These are phyloP conservation scores for Ephemerocybe angulata DNA, from an alignment of 768 basidiomycete genomes.

Conservation along the genomic window DNA sequence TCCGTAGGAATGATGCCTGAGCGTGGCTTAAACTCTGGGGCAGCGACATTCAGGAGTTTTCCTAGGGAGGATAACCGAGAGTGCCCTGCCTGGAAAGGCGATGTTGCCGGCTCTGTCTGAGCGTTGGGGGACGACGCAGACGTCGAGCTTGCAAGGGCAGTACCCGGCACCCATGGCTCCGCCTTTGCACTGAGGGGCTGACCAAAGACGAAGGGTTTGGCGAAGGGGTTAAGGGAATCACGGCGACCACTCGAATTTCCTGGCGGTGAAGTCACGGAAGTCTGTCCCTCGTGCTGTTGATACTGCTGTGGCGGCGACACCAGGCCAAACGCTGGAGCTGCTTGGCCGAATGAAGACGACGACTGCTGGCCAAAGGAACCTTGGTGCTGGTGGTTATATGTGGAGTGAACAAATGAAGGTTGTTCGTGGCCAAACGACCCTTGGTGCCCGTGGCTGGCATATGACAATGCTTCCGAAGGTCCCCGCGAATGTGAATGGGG, in stretches of 20 bases:
- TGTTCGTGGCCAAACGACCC: conserved; percentile 19
- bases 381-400: background rate
- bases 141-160: conserved; percentile 19
- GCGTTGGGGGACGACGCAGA: conserved; percentile 10
- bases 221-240: conserved; percentile 67
- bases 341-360: conserved; percentile 17
- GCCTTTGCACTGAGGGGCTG: conserved; percentile 14
- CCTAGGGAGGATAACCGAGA: conserved; percentile 49
- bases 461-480: conserved; percentile 34
- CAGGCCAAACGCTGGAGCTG: background rate
- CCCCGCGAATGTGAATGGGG: conserved; percentile 72
- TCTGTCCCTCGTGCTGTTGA: too few relatives aligned
- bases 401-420: background rate
- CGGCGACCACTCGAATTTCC: conserved; percentile 6
- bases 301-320: background rate
- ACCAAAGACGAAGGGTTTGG: conserved; percentile 84
- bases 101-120: background rate
- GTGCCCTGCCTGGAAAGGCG: conserved; percentile 19
- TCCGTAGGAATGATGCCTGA: conserved; percentile 19
- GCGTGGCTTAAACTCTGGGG: conserved; percentile 76
- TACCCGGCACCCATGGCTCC: background rate
- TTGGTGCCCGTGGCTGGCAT: conserved; percentile 17
- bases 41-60: conserved; percentile 74
- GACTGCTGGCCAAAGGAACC: conserved; percentile 19
- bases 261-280: background rate